phyloP scores from a whole-genome alignment of 1,284 basidiomycete species.

The Psilocybe mexicana region DNA sequence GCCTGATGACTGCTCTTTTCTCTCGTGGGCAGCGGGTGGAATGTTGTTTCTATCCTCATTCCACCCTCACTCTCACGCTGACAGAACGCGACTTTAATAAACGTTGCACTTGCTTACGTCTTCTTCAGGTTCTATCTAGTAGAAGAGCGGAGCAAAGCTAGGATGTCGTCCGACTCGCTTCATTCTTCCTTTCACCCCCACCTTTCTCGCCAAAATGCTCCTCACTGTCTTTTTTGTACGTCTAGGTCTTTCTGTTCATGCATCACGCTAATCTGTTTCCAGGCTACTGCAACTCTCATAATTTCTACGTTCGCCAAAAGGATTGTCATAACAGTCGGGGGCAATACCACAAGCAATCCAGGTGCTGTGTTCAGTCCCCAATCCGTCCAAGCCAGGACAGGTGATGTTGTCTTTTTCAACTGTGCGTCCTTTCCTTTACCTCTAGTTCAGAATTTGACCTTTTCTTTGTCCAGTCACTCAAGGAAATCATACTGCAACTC shows the following conservation, averaged over 20 bases:
- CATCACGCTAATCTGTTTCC: neutral
- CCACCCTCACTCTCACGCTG: neutral
- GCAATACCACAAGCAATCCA: constrained; percentile 44
- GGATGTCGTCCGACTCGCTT: neutral
- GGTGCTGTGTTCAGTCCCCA: constrained; percentile 48
- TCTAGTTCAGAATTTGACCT: neutral
- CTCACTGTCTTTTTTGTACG: constrained; percentile 10
- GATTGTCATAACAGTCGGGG: constrained; percentile 48
- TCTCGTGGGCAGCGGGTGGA: neutral
- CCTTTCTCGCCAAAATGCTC: constrained; percentile 14
- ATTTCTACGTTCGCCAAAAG: constrained; percentile 33
- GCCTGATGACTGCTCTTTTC: too few species aligned
- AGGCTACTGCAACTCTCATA: constrained; percentile 14
- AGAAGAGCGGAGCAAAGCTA: neutral
- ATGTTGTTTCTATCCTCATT: neutral
- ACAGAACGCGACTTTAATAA: neutral
- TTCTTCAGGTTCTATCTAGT: neutral
- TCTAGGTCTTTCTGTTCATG: neutral
- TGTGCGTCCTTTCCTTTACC: constrained; percentile 35
- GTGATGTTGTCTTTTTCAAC: constrained; percentile 57
- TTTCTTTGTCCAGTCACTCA: constrained; percentile 40
- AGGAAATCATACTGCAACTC: constrained; percentile 58
- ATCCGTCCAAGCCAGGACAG: constrained; percentile 42
- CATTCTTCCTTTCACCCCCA: constrained; percentile 4
- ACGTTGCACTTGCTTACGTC: constrained; percentile 1